These are phyloP conservation scores for Paecilomyces niveus DNA, from an alignment of 2,329 filamentous ascomycete species.

Conservation along the genomic window DNA sequence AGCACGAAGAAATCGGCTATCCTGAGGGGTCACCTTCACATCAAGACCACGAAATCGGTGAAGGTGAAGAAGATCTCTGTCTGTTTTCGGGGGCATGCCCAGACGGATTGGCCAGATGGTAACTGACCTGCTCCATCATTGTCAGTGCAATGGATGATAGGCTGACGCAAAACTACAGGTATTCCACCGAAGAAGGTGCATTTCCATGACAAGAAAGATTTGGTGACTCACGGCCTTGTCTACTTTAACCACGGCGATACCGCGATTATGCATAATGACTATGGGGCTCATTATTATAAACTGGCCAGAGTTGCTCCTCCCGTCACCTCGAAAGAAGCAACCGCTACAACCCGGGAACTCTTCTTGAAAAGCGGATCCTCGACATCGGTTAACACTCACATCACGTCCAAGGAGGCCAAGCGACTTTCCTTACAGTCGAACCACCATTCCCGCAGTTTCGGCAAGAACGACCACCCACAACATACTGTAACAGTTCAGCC, in stretches of 20 bases:
- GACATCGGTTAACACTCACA: slow-evolving; percentile 38
- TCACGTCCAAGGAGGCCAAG: slow-evolving; percentile 46
- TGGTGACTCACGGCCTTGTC: slow-evolving; percentile 81
- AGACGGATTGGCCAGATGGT: slow-evolving; percentile 94
- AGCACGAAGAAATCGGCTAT: slow-evolving; percentile 67
- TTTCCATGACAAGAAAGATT: slow-evolving; percentile 72
- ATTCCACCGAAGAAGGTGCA: slow-evolving; percentile 83
- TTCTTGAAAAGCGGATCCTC: slow-evolving; percentile 28
- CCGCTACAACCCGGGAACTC: slow-evolving; percentile 24
- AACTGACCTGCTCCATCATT: slow-evolving; percentile 6
- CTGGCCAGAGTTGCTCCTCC: slow-evolving; percentile 36
- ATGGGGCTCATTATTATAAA: slow-evolving; percentile 57
- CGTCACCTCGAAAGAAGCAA: slow-evolving; percentile 19
- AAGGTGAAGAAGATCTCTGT: slow-evolving; percentile 90
- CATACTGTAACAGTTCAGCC: slow-evolving; percentile 50
- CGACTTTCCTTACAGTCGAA: slow-evolving; percentile 72
- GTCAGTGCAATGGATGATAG: background rate
- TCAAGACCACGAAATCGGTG: slow-evolving; percentile 78
- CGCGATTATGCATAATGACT: slow-evolving; percentile 47
- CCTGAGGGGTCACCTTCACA: slow-evolving; percentile 72
- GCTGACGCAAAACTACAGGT: slow-evolving; percentile 36
- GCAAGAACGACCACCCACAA: slow-evolving; percentile 62
- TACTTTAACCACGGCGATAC: slow-evolving; percentile 67
- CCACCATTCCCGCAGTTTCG: slow-evolving; percentile 76
- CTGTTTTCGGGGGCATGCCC: slow-evolving; percentile 74